These are phyloP conservation scores for Starmerella davenportii DNA, from an alignment of 805 yeast species.

Conservation along the genomic window DNA sequence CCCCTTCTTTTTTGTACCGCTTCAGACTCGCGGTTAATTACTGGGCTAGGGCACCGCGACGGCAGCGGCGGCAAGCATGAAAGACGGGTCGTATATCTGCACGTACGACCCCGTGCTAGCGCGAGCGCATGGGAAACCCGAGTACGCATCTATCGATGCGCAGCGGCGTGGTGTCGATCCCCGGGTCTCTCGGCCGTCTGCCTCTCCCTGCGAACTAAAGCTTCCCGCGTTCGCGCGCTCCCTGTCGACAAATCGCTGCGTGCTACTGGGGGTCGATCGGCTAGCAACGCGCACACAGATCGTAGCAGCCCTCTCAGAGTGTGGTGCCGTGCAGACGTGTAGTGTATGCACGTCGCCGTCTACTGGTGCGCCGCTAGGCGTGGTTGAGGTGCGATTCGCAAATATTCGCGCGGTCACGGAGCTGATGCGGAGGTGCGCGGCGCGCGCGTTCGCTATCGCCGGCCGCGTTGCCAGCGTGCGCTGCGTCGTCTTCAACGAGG, in stretches of 20 bases:
- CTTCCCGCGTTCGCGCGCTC: constrained; percentile 5
- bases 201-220: constrained; percentile 1
- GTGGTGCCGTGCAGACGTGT: constrained; percentile 4
- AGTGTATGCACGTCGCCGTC: constrained; percentile 2
- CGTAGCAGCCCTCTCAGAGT: constrained; percentile 1
- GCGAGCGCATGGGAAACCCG: neutral
- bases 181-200: neutral
- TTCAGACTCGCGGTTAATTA: too few relatives aligned
- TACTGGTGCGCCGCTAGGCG: constrained; percentile 12
- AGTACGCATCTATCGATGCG: neutral
- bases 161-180: neutral
- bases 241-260: neutral
- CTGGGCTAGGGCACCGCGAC: too few relatives aligned
- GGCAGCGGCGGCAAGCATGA: neutral
- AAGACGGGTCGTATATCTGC: neutral
- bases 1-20: too few relatives aligned
- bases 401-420: neutral
- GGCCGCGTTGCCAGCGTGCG: too few relatives aligned
- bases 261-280: constrained; percentile 3
- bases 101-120: neutral
- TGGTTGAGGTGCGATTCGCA: constrained; percentile 6
- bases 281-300: constrained; percentile 6
- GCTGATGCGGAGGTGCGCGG: neutral
- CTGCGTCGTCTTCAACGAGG: too few relatives aligned
- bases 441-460: neutral